A percentile compares a stretch with the other conserved stretches of the same genome.
Conservation (phyloP, 1,284 basidiomycete species). For the Anthracocystis panici-leucophaei region DNA sequence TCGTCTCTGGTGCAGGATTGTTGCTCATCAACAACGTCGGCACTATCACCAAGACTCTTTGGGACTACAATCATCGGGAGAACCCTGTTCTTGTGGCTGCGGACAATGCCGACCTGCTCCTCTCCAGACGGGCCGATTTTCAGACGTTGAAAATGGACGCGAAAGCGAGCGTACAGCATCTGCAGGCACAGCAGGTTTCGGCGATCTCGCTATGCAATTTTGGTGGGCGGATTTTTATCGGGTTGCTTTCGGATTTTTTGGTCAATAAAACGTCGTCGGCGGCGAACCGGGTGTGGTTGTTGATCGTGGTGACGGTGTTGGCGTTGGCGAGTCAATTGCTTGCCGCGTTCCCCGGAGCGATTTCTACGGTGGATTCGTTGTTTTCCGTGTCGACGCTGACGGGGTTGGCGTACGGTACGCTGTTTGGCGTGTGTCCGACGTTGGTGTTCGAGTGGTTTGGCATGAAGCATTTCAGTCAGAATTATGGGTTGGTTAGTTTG, state of each 20-base stretch:
- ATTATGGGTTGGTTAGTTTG: slow-evolving; percentile 84
- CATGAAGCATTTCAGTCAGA: slow-evolving; percentile 83
- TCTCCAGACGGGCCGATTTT: slow-evolving; percentile 5
- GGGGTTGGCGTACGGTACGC: slow-evolving; percentile 80
- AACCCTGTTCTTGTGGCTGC: slow-evolving; percentile 27
- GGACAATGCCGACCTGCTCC: slow-evolving; percentile 10
- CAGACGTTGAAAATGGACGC: slow-evolving; percentile 73
- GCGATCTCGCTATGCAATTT: slow-evolving; percentile 87
- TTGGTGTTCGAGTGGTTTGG: slow-evolving; percentile 89
- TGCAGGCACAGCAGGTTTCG: slow-evolving; percentile 82
- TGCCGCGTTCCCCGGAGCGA: slow-evolving; percentile 65
- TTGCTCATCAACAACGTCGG: slow-evolving; percentile 97
- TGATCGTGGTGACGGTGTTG: slow-evolving; percentile 60
- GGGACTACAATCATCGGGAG: slow-evolving; percentile 75
- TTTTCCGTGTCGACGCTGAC: slow-evolving; percentile 82
- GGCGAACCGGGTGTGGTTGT: slow-evolving; percentile 55
- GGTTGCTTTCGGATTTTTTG: slow-evolving; percentile 78
- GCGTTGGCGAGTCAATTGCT: slow-evolving; percentile 60
- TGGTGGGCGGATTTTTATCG: slow-evolving; percentile 81
- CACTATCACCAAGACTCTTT: slow-evolving; percentile 87
- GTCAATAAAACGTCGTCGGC: slow-evolving; percentile 47
- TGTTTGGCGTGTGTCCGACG: slow-evolving; percentile 82
- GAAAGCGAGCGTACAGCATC: slow-evolving; percentile 76
- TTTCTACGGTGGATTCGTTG: slow-evolving; percentile 76
- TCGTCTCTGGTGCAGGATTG: slow-evolving; percentile 87